phyloP scores from a whole-genome alignment of 306 rosid genomes.

The Dalbergia cultrata region DNA sequence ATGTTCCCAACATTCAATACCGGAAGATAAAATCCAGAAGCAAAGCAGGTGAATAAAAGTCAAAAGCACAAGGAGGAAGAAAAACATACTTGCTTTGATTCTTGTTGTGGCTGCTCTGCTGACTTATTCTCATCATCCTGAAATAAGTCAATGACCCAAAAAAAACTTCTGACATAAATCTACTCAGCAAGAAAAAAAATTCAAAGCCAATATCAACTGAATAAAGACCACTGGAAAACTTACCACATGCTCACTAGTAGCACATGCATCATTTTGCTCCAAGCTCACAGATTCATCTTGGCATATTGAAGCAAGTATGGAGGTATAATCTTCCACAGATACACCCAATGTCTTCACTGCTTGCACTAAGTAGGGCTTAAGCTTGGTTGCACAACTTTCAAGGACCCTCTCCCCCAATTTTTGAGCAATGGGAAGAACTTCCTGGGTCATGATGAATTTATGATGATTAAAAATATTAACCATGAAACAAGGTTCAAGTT shows the following conservation, averaged over 20 bases:
- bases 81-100: conserved; percentile 55
- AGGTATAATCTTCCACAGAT: conserved; percentile 68
- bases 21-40: too few relatives aligned
- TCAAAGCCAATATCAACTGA: too few relatives aligned
- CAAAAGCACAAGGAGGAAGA: neutral
- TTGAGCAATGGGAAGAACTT: conserved; percentile 66
- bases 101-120: conserved; percentile 58
- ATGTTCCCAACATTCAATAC: neutral
- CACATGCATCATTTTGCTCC: conserved; percentile 66
- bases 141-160: neutral
- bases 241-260: conserved; percentile 64
- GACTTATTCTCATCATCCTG: conserved; percentile 70
- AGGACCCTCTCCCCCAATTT: conserved; percentile 82
- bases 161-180: too few relatives aligned
- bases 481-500: conserved; percentile 23
- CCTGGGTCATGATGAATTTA: conserved; percentile 56
- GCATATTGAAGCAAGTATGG: conserved; percentile 74
- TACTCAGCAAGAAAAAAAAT: neutral
- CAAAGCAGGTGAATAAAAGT: neutral
- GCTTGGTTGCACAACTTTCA: conserved; percentile 65
- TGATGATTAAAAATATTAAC: neutral
- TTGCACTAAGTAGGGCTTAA: conserved; percentile 74
- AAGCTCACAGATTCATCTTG: conserved; percentile 57
- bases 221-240: neutral
- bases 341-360: conserved; percentile 63